Base-by-base conservation (phyloP, 495 filamentous ascomycete genomes). In the Penicillium robsamsonii region DNA sequence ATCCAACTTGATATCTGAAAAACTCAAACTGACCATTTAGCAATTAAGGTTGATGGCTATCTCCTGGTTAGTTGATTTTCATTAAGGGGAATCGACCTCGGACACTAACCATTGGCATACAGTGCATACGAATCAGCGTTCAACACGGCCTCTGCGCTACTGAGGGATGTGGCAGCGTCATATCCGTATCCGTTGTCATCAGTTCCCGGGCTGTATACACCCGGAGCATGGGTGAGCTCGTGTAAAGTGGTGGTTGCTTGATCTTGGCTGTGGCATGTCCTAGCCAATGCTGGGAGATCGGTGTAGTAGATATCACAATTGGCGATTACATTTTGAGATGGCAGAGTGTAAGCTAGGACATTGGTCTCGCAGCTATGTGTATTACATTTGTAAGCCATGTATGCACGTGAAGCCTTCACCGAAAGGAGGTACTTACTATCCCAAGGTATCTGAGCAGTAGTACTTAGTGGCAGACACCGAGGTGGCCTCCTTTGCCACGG, bases 101-200 rank as follows among this genome's bases (percentile, higher is more conserved):
- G 4, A 42, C 7, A 72, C 70, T 64, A 59, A 79, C 77, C 77
- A 58, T 85, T 84, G 24, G 84, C 79, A 64, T 82, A 87, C 24
- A 87, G 66, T 0, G 85, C 77, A 60, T 84, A 87, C 1, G 81
- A 78, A 65, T 87, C 85, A 18, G 85, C 85, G 61, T 88, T 86
- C 53, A 70, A 61, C 25, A 87, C 57, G 30, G 83, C 84, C 46
- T 79, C 58, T 12, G 61, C 52, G 0, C 70, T 69, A 6, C 61
- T 70, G 25, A 87, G 65, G 13, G 65, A 52, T 1, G 62, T 77
- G 1, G 76, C 66, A 33, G 80, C 81, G 20, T 46, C 27, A 65
- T 86, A 87, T 27, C 85, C 84, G 62, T 87, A 88, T 33, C 70
- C 82, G 44, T 72, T 53, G 63, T 87, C 85, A 5, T 80, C 65